Base-by-base conservation (phyloP, 116 monocot species). In the Iris pallida region DNA sequence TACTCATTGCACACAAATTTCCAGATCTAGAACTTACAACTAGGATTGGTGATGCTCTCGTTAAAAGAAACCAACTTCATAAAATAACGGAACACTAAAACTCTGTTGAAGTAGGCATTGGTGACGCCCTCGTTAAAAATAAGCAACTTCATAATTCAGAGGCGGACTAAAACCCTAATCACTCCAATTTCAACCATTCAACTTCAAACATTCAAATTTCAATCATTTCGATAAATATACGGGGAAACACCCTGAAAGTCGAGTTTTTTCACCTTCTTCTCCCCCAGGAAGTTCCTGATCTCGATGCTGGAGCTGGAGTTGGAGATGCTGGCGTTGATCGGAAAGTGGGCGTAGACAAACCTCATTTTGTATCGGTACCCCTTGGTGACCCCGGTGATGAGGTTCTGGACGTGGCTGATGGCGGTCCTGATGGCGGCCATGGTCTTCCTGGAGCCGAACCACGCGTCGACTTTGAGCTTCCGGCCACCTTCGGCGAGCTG, bases 271-370 rank as follows among this genome's bases (percentile, higher is more conserved):
- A 78, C 78, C 79, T 73, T 79, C 41, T 79, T 79, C 68, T 79
- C 79, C 42, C 79, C 79, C 18, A 79, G 73, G 12, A 79, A 77
- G 64, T 79, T 79, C 40, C 79, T 30, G 68, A 79, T 79, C 79
- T 79, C 79, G 19, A 79, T 78, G 52, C 55, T 19, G 45, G 17
- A 61, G 64, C 47, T 74, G 47, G 42, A 42, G 66, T 66, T 74
- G 65, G 55, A 43, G 70, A 82, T 82, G 59, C 73, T 73, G 44
- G 82, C 82, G 60, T 82, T 82, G 74, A 82, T 82, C 10, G 82
- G 82, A 48, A 82, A 82, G 30, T 82, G 82, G 47, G 82, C 82
- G 60, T 82, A 82, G 45, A 82, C 82, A 66, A 82, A 77, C 17
- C 82, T 73, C 82, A 82, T 82, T 70, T 82, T 82, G 62, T 82